Evolutionary conservation across 805 yeast genomes (phyloP).

Genomic region (Candida ponderosae): DNA sequence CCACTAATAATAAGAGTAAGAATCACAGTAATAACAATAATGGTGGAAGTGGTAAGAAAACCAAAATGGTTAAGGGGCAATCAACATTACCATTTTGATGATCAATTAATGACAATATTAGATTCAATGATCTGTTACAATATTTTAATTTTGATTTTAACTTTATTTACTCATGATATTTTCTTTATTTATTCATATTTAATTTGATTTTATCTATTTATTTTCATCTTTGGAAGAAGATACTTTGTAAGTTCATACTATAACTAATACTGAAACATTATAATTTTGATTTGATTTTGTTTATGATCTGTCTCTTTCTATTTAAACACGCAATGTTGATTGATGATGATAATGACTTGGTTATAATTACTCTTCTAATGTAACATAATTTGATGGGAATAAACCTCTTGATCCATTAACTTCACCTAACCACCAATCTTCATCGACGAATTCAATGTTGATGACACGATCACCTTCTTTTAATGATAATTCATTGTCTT

Average conservation of each 20-base stretch:
- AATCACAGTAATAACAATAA: background rate
- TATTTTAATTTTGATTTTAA: too few relatives aligned
- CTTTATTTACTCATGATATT: too few relatives aligned
- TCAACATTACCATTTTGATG: conserved; percentile 15
- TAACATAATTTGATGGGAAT: conserved; percentile 88
- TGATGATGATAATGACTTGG: conserved; percentile 1
- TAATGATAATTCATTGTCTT: conserved; percentile 85
- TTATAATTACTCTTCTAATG: conserved; percentile 15
- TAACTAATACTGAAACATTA: too few relatives aligned
- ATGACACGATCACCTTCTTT: conserved; percentile 75
- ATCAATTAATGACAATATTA: too few relatives aligned
- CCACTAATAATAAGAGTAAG: background rate
- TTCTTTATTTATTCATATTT: too few relatives aligned
- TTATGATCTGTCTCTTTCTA: too few relatives aligned
- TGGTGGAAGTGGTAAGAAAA: conserved; percentile 5
- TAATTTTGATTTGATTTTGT: too few relatives aligned
- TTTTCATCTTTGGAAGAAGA: too few relatives aligned
- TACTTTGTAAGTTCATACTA: too few relatives aligned
- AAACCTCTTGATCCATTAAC: conserved; percentile 69
- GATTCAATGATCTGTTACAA: too few relatives aligned
- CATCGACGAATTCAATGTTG: conserved; percentile 83
- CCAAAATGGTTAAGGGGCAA: conserved; percentile 11
- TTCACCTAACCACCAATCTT: conserved; percentile 96
- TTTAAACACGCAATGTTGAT: too few relatives aligned
- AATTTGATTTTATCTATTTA: too few relatives aligned